Conservation (phyloP, 2,329 filamentous ascomycete genomes). For the Dactylonectria estremocensis region DNA sequence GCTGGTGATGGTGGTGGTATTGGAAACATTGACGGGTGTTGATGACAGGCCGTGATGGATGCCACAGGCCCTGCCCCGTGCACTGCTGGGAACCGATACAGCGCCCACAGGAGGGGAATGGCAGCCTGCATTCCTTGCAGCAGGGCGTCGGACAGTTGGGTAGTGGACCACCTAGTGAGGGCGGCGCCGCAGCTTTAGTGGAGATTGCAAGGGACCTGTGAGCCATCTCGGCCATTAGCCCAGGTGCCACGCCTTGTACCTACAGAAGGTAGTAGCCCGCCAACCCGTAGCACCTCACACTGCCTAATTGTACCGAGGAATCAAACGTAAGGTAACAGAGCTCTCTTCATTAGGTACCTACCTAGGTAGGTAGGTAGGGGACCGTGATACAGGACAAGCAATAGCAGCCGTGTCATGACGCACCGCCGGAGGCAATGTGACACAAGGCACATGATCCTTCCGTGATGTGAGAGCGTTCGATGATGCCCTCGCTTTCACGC, state of each 20-base stretch:
- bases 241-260: not conserved
- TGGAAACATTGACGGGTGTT: conserved; percentile 2
- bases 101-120: not conserved
- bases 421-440: conserved; percentile 18
- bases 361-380: no score
- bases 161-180: not conserved
- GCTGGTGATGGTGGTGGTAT: conserved; percentile 10
- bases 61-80: not conserved
- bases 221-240: not conserved
- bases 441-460: conserved; percentile 22
- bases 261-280: conserved; percentile 5
- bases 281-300: not conserved
- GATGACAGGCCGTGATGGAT: not conserved
- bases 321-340: not conserved
- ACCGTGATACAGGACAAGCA: no score
- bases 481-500: conserved; percentile 2
- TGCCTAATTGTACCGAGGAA: not conserved
- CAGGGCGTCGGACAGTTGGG: conserved; percentile 18
- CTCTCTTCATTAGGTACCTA: conserved; percentile 4
- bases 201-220: conserved; percentile 24
- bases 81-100: not conserved
- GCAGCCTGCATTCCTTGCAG: not conserved
- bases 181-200: conserved; percentile 23
- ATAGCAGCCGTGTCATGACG: conserved; percentile 2
- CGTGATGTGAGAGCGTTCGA: conserved; percentile 9